A percentile compares a stretch with the other conserved stretches of the same genome.
phyloP scores from a whole-genome alignment of 768 basidiomycete species.

The Lentinula aciculospora region DNA sequence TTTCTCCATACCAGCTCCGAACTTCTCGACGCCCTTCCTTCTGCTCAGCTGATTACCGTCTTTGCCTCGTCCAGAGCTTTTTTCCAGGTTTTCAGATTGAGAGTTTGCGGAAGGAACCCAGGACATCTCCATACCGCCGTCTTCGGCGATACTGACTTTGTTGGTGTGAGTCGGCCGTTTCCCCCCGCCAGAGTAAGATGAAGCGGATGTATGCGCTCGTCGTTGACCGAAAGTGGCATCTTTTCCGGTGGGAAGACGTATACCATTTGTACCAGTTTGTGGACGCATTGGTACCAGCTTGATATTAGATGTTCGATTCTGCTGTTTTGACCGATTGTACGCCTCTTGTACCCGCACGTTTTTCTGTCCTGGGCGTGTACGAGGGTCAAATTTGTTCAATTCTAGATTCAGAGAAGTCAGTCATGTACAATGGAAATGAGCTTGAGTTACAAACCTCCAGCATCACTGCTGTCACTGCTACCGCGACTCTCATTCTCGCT shows the following conservation, averaged over 20 bases:
- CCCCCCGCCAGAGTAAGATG: conserved; percentile 8
- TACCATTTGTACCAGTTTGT: conserved; percentile 20
- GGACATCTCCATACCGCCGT: conserved; percentile 78
- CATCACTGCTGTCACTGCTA: conserved; percentile 49
- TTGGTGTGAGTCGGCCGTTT: conserved; percentile 11
- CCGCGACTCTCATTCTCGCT: conserved; percentile 36
- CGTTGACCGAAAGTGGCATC: conserved; percentile 69
- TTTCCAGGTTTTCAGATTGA: conserved; percentile 26
- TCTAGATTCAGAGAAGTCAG: conserved; percentile 18
- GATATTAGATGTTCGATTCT: conserved; percentile 45
- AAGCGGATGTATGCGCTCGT: conserved; percentile 25
- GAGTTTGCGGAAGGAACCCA: conserved; percentile 62
- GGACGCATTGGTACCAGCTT: conserved; percentile 65
- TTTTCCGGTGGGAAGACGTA: conserved; percentile 29
- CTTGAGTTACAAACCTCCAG: conserved; percentile 36
- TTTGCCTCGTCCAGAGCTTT: conserved; percentile 16
- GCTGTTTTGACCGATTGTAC: conserved; percentile 33
- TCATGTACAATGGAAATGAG: not conserved
- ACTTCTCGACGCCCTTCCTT: conserved; percentile 66
- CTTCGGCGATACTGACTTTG: conserved; percentile 20
- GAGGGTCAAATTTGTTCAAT: conserved; percentile 45
- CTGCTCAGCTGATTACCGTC: conserved; percentile 26
- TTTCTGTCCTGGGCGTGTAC: conserved; percentile 41
- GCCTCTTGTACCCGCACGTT: conserved; percentile 42
- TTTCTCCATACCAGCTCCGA: conserved; percentile 88